Percentiles rank a stretch among this genome's conserved stretches.
Conservation (phyloP, 805 yeast species). For the Candida vartiovaarae region DNA sequence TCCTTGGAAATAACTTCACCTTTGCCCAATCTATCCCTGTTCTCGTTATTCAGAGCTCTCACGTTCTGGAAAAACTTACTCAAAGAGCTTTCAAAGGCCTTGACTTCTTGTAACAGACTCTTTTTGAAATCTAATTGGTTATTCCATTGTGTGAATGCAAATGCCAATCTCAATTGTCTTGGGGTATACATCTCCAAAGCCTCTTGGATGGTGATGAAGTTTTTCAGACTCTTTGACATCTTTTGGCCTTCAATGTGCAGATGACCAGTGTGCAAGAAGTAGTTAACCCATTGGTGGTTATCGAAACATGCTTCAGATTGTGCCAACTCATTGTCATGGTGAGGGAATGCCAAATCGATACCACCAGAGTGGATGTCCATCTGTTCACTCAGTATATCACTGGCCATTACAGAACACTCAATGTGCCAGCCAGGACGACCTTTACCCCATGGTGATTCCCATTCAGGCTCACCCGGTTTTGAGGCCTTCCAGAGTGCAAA, state of each 20-base stretch:
- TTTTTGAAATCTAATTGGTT: slow-evolving; percentile 89
- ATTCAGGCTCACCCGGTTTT: slow-evolving; percentile 94
- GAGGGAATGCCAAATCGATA: slow-evolving; percentile 95
- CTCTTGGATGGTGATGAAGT: slow-evolving; percentile 90
- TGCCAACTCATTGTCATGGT: slow-evolving; percentile 97
- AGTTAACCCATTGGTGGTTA: slow-evolving; percentile 92
- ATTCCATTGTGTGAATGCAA: slow-evolving; percentile 91
- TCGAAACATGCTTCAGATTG: slow-evolving; percentile 92
- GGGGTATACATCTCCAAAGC: slow-evolving; percentile 67
- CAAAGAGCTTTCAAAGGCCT: slow-evolving; percentile 63
- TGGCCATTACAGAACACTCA: slow-evolving; percentile 98
- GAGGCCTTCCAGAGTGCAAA: slow-evolving; percentile 97
- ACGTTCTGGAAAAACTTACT: slow-evolving; percentile 81
- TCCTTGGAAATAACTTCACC: slow-evolving; percentile 59
- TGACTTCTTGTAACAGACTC: slow-evolving; percentile 67
- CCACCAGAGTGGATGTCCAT: slow-evolving; percentile 98
- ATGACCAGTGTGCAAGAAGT: slow-evolving; percentile 95
- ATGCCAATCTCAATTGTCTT: slow-evolving; percentile 84
- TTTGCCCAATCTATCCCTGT: slow-evolving; percentile 39
- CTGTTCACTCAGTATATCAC: slow-evolving; percentile 71
- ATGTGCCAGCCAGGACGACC: slow-evolving; percentile 99
- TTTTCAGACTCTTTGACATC: slow-evolving; percentile 92
- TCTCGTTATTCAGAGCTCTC: slow-evolving; percentile 73
- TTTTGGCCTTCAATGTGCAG: slow-evolving; percentile 97
- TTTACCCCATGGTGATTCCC: slow-evolving; percentile 94